A percentile compares a stretch with the other conserved stretches of the same genome.
phyloP scores from a whole-genome alignment of 2,329 filamentous ascomycete genomes.

The Pezicula carpinea region DNA sequence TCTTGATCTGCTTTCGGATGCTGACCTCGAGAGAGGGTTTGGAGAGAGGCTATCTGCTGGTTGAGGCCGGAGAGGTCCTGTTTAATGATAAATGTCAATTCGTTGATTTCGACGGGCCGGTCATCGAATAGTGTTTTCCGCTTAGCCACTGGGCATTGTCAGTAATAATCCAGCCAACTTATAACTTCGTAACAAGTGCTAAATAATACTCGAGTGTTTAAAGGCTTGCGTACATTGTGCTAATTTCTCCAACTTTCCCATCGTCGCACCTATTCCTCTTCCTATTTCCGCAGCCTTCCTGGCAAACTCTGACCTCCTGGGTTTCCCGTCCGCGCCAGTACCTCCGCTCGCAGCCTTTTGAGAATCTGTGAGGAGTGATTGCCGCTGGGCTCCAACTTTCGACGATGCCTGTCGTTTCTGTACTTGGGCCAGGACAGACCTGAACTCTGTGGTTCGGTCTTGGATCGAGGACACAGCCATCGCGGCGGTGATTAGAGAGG shows the following conservation, averaged over 20 bases:
- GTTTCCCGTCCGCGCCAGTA: constrained; percentile 37
- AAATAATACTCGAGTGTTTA: neutral
- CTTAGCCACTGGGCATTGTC: constrained; percentile 64
- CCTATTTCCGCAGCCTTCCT: constrained; percentile 88
- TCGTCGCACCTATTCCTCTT: constrained; percentile 83
- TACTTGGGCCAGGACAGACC: constrained; percentile 80
- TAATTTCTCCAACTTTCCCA: constrained; percentile 90
- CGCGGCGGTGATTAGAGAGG: constrained; percentile 11
- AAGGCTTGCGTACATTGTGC: constrained; percentile 61
- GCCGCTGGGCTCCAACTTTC: constrained; percentile 74
- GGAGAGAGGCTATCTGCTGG: constrained; percentile 80
- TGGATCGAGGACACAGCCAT: constrained; percentile 78
- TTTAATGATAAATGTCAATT: constrained; percentile 96
- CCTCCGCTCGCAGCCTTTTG: constrained; percentile 62
- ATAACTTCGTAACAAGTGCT: constrained; percentile 4
- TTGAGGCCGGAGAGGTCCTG: constrained; percentile 86
- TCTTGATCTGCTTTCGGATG: constrained; percentile 73
- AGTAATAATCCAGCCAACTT: constrained; percentile 6
- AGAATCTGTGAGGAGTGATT: constrained; percentile 71
- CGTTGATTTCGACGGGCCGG: constrained; percentile 91
- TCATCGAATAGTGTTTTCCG: constrained; percentile 97
- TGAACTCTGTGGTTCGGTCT: constrained; percentile 94
- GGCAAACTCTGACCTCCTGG: constrained; percentile 84
- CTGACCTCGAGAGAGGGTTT: constrained; percentile 70
- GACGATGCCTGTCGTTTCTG: constrained; percentile 73